Percentiles rank a stretch among this genome's conserved stretches.
Evolutionary conservation across 73 alveolate genomes (phyloP).

Genomic region (Effrenium voratum): DNA sequence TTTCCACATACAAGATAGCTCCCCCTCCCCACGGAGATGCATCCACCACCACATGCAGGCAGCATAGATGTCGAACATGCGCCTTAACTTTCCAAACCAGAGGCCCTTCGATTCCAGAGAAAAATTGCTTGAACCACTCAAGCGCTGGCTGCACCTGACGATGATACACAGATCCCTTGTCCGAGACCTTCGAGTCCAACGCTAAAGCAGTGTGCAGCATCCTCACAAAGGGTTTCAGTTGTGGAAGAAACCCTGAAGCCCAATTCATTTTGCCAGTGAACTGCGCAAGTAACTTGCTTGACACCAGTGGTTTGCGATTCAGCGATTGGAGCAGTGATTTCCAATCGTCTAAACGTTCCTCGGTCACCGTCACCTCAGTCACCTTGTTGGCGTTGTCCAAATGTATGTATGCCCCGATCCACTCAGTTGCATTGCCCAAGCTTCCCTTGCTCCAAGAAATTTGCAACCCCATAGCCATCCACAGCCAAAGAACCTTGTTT

Average conservation of each 20-base stretch:
- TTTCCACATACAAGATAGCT: neutral
- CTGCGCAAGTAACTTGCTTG: neutral
- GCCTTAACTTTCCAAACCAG: neutral
- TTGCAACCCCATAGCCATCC: constrained; percentile 5
- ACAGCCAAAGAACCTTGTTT: neutral
- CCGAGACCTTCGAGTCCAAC: neutral
- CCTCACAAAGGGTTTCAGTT: neutral
- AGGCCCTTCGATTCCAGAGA: neutral
- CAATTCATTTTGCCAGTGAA: constrained; percentile 30
- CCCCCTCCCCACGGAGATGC: constrained; percentile 45
- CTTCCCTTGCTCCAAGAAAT: neutral
- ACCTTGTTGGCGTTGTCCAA: neutral
- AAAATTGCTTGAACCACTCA: neutral
- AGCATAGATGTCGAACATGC: neutral
- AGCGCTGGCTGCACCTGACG: neutral
- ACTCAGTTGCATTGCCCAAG: neutral
- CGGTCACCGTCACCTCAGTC: neutral
- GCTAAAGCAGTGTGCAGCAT: constrained; percentile 33
- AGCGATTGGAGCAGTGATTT: neutral
- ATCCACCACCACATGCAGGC: neutral
- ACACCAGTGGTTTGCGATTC: neutral
- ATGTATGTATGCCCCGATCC: constrained; percentile 3
- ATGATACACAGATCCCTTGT: neutral
- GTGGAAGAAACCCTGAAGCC: constrained; percentile 7
- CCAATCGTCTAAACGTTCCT: neutral